These are phyloP conservation scores for Suillus occidentalis DNA, from an alignment of 768 basidiomycete species.

Conservation along the genomic window DNA sequence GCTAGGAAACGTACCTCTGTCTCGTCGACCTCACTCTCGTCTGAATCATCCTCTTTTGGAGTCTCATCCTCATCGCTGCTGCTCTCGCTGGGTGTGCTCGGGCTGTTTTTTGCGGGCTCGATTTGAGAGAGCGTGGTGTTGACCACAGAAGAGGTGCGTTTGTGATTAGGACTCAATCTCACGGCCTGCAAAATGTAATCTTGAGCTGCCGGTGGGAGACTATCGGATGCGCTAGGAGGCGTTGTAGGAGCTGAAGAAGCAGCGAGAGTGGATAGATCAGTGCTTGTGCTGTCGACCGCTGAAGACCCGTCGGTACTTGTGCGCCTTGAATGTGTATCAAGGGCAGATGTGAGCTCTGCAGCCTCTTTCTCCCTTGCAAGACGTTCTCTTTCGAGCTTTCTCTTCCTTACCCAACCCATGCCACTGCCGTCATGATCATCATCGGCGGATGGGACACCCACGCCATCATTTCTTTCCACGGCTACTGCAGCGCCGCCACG, in stretches of 20 bases:
- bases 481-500: slow-evolving; percentile 30
- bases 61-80: slow-evolving; percentile 13
- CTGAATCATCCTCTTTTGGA: slow-evolving; percentile 11
- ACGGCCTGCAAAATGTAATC: slow-evolving; percentile 24
- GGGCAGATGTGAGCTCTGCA: neutral
- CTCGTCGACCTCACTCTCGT: slow-evolving; percentile 6
- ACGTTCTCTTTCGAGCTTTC: slow-evolving; percentile 61
- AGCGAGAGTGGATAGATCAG: slow-evolving; percentile 6
- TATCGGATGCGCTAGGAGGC: neutral
- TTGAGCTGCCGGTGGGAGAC: neutral
- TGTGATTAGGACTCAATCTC: slow-evolving; percentile 20
- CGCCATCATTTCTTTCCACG: slow-evolving; percentile 30
- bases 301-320: slow-evolving; percentile 1
- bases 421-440: slow-evolving; percentile 85
- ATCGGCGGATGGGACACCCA: slow-evolving; percentile 12
- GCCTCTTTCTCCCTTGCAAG: slow-evolving; percentile 25
- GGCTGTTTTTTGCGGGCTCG: neutral
- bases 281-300: neutral
- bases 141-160: neutral
- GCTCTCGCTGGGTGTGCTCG: neutral
- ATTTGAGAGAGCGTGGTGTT: neutral
- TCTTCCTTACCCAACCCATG: slow-evolving; percentile 75
- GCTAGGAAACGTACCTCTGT: slow-evolving; percentile 16
- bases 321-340: neutral
- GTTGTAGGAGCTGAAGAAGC: slow-evolving; percentile 1